These are phyloP conservation scores for Vitis hybrid DNA, from an alignment of 177 flowering plant genomes.

Conservation along the genomic window DNA sequence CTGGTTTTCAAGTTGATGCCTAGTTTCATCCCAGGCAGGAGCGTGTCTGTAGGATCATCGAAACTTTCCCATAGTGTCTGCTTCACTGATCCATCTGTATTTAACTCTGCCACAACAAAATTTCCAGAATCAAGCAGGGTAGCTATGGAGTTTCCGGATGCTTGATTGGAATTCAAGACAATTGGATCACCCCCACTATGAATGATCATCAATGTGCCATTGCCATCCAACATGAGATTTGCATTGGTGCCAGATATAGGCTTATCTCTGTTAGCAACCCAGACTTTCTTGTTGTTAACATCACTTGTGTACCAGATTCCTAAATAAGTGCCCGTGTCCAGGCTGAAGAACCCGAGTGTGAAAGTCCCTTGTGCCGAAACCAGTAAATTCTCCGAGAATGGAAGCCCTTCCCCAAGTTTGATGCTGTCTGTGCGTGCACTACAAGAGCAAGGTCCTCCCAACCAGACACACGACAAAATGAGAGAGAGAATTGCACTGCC, in stretches of 20 bases:
- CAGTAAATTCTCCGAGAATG: background rate
- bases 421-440: too few relatives aligned
- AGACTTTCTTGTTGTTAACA: background rate
- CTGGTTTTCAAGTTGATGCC: too few relatives aligned
- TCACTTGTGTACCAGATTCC: background rate
- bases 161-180: slow-evolving; percentile 2
- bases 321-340: background rate
- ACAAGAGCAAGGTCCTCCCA: too few relatives aligned
- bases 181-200: background rate
- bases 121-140: slow-evolving; percentile 1
- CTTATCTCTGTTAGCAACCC: slow-evolving; percentile 8
- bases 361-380: background rate
- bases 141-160: background rate
- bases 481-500: too few relatives aligned
- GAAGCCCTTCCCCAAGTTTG: too few relatives aligned
- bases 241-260: background rate
- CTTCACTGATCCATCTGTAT: background rate
- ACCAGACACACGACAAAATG: too few relatives aligned
- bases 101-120: background rate
- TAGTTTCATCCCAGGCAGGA: slow-evolving; percentile 8
- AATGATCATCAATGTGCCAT: slow-evolving; percentile 6
- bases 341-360: background rate
- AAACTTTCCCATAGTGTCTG: slow-evolving; percentile 7
- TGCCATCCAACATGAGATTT: slow-evolving; percentile 3
- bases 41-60: slow-evolving; percentile 2